These are phyloP conservation scores for Triticum urartu DNA, from an alignment of 176 grass and related monocot genomes.

Conservation along the genomic window DNA sequence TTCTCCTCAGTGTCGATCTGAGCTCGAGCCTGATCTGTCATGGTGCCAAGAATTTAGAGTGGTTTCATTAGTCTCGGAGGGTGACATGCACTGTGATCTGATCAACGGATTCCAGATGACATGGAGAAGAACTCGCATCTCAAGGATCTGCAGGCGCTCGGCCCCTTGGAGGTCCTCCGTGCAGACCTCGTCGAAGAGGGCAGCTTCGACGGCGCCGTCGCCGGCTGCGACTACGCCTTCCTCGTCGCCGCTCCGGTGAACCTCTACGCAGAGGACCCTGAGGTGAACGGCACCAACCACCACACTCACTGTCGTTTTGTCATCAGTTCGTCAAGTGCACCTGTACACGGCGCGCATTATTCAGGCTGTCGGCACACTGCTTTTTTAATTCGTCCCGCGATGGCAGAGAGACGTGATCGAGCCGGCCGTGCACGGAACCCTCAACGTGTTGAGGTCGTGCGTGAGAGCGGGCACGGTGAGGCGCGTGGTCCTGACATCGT, in stretches of 20 bases:
- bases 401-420: constrained; percentile 64
- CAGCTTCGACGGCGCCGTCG: constrained; percentile 63
- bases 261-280: constrained; percentile 25
- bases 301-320: too few relatives aligned
- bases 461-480: constrained; percentile 46
- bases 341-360: background rate
- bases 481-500: constrained; percentile 70
- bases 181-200: constrained; percentile 57
- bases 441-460: constrained; percentile 71
- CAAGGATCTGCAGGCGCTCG: constrained; percentile 52
- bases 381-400: background rate
- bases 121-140: constrained; percentile 38
- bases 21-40: too few relatives aligned
- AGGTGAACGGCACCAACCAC: constrained; percentile 23
- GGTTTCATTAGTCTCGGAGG: background rate
- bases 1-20: background rate
- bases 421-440: constrained; percentile 36
- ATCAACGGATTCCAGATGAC: constrained; percentile 1
- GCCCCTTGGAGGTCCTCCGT: constrained; percentile 34
- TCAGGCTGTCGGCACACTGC: background rate
- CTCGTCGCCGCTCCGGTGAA: constrained; percentile 73
- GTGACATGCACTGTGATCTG: background rate
- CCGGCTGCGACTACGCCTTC: constrained; percentile 61
- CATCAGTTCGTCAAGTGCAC: too few relatives aligned
- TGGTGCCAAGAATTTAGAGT: too few relatives aligned